A percentile compares a stretch with the other conserved stretches of the same genome.
phyloP scores from a whole-genome alignment of 768 basidiomycete species.

The Tylopilus rubrobrunneus region DNA sequence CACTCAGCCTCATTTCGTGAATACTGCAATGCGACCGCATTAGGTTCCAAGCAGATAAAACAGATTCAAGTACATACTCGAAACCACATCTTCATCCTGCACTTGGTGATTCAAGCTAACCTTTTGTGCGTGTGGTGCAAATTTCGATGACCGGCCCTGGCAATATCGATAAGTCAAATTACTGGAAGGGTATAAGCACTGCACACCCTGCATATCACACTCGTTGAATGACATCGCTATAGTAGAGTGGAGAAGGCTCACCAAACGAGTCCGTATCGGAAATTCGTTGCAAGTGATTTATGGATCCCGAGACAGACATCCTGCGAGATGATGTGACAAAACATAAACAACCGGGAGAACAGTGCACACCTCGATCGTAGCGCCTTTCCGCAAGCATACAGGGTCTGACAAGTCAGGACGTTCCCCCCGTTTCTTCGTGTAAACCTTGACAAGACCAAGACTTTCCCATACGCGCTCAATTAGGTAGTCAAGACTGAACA shows the following conservation, averaged over 20 bases:
- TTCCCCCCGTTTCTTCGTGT: slow-evolving; percentile 96
- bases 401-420: slow-evolving; percentile 92
- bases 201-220: slow-evolving; percentile 24
- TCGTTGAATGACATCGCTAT: neutral
- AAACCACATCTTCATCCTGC: slow-evolving; percentile 85
- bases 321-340: slow-evolving; percentile 31
- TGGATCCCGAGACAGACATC: slow-evolving; percentile 92
- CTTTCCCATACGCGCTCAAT: slow-evolving; percentile 78
- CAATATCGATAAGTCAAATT: too few relatives aligned
- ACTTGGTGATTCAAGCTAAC: slow-evolving; percentile 82
- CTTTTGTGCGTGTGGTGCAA: slow-evolving; percentile 91
- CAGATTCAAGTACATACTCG: slow-evolving; percentile 51
- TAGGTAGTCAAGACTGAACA: slow-evolving; percentile 60
- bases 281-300: slow-evolving; percentile 82
- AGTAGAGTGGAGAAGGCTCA: slow-evolving; percentile 33
- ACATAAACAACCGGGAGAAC: neutral
- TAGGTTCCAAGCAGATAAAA: neutral
- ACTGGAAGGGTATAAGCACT: neutral
- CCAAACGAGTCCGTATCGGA: slow-evolving; percentile 95
- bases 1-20: slow-evolving; percentile 26
- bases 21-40: slow-evolving; percentile 19
- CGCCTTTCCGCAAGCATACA: slow-evolving; percentile 84
- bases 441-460: slow-evolving; percentile 82
- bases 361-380: slow-evolving; percentile 76
- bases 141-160: slow-evolving; percentile 92